A percentile compares a stretch with the other conserved stretches of the same genome.
phyloP scores from a whole-genome alignment of 805 yeast species.

The Lachancea nothofagi region DNA sequence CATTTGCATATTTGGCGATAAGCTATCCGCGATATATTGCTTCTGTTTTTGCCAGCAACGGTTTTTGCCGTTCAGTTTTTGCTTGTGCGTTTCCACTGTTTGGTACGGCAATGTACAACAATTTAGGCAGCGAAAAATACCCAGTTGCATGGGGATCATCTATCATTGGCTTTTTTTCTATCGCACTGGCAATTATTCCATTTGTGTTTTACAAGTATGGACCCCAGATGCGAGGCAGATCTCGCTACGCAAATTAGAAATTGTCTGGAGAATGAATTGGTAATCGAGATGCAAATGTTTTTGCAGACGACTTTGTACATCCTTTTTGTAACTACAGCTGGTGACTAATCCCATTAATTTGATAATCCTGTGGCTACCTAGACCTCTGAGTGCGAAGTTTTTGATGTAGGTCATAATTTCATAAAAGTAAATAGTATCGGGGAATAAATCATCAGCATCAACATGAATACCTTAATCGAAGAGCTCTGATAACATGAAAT shows the following conservation, averaged over 20 bases:
- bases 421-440: too few species aligned
- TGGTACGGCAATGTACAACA: slow-evolving; percentile 52
- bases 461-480: too few species aligned
- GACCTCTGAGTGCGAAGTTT: too few species aligned
- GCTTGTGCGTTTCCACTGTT: slow-evolving; percentile 63
- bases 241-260: slow-evolving; percentile 34
- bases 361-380: too few species aligned
- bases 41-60: slow-evolving; percentile 56
- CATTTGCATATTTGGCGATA: slow-evolving; percentile 44
- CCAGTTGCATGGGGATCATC: slow-evolving; percentile 61
- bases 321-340: too few species aligned
- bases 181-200: slow-evolving; percentile 44
- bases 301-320: too few species aligned
- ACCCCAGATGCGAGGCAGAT: slow-evolving; percentile 41
- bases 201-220: slow-evolving; percentile 41
- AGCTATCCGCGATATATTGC: slow-evolving; percentile 48
- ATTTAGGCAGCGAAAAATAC: slow-evolving; percentile 42
- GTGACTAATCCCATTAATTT: too few species aligned
- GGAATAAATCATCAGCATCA: too few species aligned
- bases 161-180: slow-evolving; percentile 41
- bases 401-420: too few species aligned
- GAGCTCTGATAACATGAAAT: too few species aligned
- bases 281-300: too few species aligned
- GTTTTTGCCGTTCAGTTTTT: slow-evolving; percentile 43
- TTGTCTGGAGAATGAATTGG: too few species aligned